Evolutionary conservation across 371 early-diverging fungal genomes (phyloP).

Genomic region (Apophysomyces sp.): DNA sequence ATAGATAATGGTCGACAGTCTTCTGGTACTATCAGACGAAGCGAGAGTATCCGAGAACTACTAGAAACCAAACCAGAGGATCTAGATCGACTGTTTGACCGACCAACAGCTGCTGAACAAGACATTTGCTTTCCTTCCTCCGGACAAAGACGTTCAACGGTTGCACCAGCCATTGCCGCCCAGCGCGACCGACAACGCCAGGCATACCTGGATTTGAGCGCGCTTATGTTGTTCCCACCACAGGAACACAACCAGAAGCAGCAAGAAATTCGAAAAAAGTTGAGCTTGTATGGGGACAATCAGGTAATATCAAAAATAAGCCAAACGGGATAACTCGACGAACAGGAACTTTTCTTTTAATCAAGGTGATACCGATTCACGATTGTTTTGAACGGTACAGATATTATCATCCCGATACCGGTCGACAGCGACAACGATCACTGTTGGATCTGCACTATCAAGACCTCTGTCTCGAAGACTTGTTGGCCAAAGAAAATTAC

Average conservation of each 20-base stretch:
- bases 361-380: conserved; percentile 10
- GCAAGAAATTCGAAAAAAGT: conserved; percentile 11
- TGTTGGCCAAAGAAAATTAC: conserved; percentile 65
- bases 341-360: not conserved
- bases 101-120: conserved; percentile 13
- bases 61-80: conserved; percentile 13
- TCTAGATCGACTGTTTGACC: conserved; percentile 21
- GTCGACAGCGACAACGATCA: conserved; percentile 18
- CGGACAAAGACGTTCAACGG: conserved; percentile 6
- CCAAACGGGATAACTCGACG: not conserved
- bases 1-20: not conserved
- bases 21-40: not conserved
- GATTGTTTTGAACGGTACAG: conserved; percentile 4
- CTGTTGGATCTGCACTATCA: conserved; percentile 20
- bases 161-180: not conserved
- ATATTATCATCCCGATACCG: conserved; percentile 45
- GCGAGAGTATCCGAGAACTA: not conserved
- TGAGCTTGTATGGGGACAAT: conserved; percentile 38
- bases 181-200: not conserved
- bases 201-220: not conserved
- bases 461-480: conserved; percentile 29
- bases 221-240: not conserved
- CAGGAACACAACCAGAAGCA: not conserved
- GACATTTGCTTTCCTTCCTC: conserved; percentile 24
- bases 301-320: conserved; percentile 5